These are phyloP conservation scores for Erysimum cheiranthoides DNA, from an alignment of 345 rosid genomes.

Conservation along the genomic window DNA sequence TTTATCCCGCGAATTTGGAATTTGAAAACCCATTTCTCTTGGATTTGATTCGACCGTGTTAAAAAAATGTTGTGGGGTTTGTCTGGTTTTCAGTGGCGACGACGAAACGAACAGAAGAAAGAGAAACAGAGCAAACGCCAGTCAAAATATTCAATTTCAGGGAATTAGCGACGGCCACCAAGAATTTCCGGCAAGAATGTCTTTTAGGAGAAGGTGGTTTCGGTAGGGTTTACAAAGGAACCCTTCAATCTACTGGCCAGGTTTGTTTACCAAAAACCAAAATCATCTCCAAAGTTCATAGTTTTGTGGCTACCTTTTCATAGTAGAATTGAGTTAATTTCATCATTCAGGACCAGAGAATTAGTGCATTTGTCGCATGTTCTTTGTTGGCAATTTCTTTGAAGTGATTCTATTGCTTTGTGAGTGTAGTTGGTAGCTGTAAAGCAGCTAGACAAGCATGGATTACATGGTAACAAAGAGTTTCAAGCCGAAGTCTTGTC, in stretches of 20 bases:
- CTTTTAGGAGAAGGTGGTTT: constrained; percentile 82
- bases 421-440: constrained; percentile 62
- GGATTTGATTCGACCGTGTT: background rate
- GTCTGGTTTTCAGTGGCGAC: constrained; percentile 36
- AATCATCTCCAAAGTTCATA: background rate
- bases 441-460: constrained; percentile 76
- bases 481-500: constrained; percentile 59
- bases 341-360: background rate
- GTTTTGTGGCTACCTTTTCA: background rate
- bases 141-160: constrained; percentile 56
- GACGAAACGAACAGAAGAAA: constrained; percentile 36
- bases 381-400: background rate
- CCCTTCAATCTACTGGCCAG: constrained; percentile 64
- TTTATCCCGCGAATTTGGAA: background rate
- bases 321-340: background rate
- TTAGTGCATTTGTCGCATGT: background rate
- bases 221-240: constrained; percentile 79
- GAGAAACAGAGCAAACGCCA: constrained; percentile 17
- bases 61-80: background rate
- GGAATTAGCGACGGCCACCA: constrained; percentile 78
- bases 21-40: constrained; percentile 2
- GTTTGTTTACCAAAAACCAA: constrained; percentile 41
- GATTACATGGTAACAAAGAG: constrained; percentile 58
- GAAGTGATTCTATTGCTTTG: constrained; percentile 13
- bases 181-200: constrained; percentile 74